Evolutionary conservation across 2,329 filamentous ascomycete species (phyloP).

Genomic region (Sclerotinia spermophila): DNA sequence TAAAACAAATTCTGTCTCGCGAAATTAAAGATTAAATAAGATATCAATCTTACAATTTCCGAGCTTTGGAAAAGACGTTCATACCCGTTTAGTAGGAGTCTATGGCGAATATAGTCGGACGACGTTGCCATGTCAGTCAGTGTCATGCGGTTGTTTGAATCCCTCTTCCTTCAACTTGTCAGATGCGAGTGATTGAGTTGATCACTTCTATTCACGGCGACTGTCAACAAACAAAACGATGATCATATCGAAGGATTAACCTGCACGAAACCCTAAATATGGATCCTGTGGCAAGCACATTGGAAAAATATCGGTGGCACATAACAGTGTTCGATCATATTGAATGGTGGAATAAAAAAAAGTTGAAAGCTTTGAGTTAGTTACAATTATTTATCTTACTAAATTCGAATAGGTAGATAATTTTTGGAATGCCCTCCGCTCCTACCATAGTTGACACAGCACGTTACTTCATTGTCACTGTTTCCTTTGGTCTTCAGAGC

Average conservation of each 20-base stretch:
- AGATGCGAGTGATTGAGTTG: constrained; percentile 3
- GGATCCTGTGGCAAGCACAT: not conserved
- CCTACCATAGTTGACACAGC: not conserved
- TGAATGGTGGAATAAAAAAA: not conserved
- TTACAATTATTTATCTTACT: not conserved
- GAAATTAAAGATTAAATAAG: not conserved
- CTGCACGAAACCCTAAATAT: not conserved
- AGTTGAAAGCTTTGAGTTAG: not conserved
- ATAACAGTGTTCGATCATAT: not conserved
- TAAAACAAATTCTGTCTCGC: not conserved
- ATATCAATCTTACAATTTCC: not conserved
- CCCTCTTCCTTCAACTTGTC: not conserved
- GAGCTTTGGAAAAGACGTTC: not conserved
- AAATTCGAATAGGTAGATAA: not conserved
- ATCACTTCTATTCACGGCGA: constrained; percentile 1
- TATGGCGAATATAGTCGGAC: not conserved
- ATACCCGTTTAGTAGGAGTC: not conserved
- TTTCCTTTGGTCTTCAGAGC: not conserved
- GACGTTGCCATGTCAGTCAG: not conserved
- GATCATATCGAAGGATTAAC: not conserved
- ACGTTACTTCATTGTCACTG: not conserved
- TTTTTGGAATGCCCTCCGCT: not conserved
- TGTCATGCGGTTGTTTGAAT: not conserved
- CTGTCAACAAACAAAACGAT: not conserved
- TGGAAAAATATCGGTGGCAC: not conserved